A percentile compares a stretch with the other conserved stretches of the same genome.
These are phyloP conservation scores for Entelexis sorbosivorans DNA, from an alignment of 1,139 yeast genomes.

Conservation along the genomic window DNA sequence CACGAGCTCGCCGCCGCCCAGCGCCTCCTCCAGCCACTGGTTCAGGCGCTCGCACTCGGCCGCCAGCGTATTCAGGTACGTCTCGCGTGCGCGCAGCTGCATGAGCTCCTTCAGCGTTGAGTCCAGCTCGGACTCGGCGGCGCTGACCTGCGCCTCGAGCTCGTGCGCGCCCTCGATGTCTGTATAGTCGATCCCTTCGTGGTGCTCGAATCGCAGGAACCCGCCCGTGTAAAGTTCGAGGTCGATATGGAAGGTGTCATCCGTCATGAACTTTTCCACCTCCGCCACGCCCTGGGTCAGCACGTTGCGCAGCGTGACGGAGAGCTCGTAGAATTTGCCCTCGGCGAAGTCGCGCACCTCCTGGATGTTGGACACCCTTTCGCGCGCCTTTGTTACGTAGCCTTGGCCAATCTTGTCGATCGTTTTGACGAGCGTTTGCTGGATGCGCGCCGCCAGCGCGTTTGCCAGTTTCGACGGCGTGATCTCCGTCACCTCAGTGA, in stretches of 20 bases:
- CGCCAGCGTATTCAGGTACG: not conserved
- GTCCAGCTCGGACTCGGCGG: constrained; percentile 4
- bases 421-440: constrained; percentile 1
- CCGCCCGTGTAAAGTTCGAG: constrained; percentile 14
- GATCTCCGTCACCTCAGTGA: constrained; percentile 10
- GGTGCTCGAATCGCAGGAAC: constrained; percentile 16
- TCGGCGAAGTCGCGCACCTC: constrained; percentile 6
- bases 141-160: constrained; percentile 1
- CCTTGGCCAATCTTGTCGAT: constrained; percentile 1
- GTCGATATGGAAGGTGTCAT: constrained; percentile 10
- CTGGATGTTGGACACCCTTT: not conserved
- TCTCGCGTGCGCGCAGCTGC: not conserved
- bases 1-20: not conserved
- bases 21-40: not conserved
- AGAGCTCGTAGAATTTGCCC: constrained; percentile 7
- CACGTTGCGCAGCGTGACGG: not conserved
- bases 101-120: not conserved
- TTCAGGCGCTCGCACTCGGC: constrained; percentile 2
- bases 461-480: constrained; percentile 11
- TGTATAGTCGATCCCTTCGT: constrained; percentile 16
- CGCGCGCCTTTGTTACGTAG: constrained; percentile 1
- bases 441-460: constrained; percentile 1
- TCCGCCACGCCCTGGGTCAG: not conserved
- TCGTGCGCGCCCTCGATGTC: constrained; percentile 3
- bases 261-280: constrained; percentile 12